Percentiles rank a stretch among this genome's conserved stretches.
Evolutionary conservation across 352 stramenopile genomes (phyloP).

Genomic region (Phytophthora crassamura): DNA sequence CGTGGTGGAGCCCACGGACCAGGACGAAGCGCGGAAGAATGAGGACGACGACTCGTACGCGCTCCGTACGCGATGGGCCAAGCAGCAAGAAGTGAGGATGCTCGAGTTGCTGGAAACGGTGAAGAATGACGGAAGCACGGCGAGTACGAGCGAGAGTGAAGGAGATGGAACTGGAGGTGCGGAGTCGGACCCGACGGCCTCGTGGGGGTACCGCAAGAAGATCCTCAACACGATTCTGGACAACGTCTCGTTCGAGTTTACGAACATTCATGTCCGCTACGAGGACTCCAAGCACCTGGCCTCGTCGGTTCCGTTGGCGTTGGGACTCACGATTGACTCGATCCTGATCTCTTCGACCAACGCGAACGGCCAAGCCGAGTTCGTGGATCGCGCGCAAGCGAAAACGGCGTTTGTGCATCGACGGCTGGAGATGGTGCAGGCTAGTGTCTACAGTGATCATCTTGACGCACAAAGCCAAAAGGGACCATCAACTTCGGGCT

Average conservation of each 20-base stretch:
- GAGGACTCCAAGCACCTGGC: conserved; percentile 77
- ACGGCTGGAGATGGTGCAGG: conserved; percentile 61
- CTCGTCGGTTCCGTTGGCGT: conserved; percentile 60
- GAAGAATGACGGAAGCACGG: conserved; percentile 48
- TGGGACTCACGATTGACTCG: conserved; percentile 81
- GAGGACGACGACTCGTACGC: conserved; percentile 65
- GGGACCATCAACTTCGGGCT: conserved; percentile 26
- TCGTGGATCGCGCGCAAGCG: conserved; percentile 79
- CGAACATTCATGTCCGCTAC: conserved; percentile 85
- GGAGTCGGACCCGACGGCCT: conserved; percentile 56
- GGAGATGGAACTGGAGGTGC: not conserved
- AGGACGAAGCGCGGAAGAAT: conserved; percentile 44
- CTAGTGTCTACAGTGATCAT: conserved; percentile 75
- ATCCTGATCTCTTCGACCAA: conserved; percentile 80
- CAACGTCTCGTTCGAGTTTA: conserved; percentile 85
- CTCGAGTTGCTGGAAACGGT: conserved; percentile 77
- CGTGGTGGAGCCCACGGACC: conserved; percentile 70
- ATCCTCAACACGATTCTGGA: conserved; percentile 87
- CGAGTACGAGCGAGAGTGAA: conserved; percentile 25
- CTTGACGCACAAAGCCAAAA: conserved; percentile 25
- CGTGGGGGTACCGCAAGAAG: conserved; percentile 81
- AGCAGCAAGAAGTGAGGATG: conserved; percentile 85
- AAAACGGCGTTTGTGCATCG: conserved; percentile 87
- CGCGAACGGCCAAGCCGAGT: conserved; percentile 79
- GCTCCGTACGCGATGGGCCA: conserved; percentile 71